phyloP scores from a whole-genome alignment of 2,329 filamentous ascomycete genomes.

The Pyrenophora tritici-repentis region DNA sequence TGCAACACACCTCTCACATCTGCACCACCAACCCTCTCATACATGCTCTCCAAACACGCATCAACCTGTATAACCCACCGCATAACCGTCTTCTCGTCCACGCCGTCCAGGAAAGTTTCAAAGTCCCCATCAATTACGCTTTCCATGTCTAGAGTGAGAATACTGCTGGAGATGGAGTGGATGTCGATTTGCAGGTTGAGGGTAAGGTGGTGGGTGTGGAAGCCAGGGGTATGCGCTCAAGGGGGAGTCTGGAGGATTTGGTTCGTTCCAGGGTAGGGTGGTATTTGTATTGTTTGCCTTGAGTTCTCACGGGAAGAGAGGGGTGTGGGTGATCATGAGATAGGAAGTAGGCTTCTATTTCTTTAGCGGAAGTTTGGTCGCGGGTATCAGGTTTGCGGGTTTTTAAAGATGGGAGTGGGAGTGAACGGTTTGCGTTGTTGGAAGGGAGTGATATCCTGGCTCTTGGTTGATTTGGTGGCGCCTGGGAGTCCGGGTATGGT shows the following conservation, averaged over 20 bases:
- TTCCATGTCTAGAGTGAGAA: slow-evolving; percentile 26
- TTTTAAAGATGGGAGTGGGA: not conserved
- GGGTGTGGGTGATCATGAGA: not conserved
- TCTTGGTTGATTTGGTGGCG: not conserved
- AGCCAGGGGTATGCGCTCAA: slow-evolving; percentile 46
- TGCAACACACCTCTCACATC: slow-evolving; percentile 18
- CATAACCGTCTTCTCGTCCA: slow-evolving; percentile 9
- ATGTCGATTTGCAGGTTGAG: slow-evolving; percentile 5
- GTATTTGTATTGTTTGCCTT: slow-evolving; percentile 1
- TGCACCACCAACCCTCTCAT: slow-evolving; percentile 10
- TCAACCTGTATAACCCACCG: slow-evolving; percentile 26
- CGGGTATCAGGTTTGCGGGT: not conserved
- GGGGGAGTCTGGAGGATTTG: slow-evolving; percentile 46
- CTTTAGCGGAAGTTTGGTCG: not conserved
- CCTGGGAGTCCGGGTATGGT: not conserved
- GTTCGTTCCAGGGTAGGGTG: slow-evolving; percentile 27
- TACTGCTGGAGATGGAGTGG: slow-evolving; percentile 8
- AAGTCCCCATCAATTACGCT: too few species aligned
- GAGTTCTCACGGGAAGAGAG: not conserved
- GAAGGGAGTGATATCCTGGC: slow-evolving; percentile 9
- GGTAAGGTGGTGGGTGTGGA: slow-evolving; percentile 30
- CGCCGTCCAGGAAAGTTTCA: too few species aligned
- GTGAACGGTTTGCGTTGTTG: not conserved
- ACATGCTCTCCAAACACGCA: slow-evolving; percentile 10
- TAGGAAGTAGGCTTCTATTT: slow-evolving; percentile 9